Base-by-base conservation (phyloP, 306 rosid genomes). In the Pyrus bretschneideri region DNA sequence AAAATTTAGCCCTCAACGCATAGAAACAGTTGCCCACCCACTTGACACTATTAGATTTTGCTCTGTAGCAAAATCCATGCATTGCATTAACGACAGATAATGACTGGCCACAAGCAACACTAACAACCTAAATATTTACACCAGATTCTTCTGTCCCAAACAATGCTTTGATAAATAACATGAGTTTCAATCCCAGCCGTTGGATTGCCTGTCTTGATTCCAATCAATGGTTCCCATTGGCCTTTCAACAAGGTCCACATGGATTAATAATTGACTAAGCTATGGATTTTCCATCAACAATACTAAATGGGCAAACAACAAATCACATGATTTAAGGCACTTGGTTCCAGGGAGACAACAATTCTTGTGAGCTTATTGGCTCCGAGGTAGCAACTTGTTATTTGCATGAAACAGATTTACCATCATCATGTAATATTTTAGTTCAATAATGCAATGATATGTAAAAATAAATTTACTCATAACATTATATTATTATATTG, bases 21-120 rank as follows among this genome's bases (percentile, higher is more conserved):
- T 80, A 83, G n/a, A 70, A 70, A 80, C 69, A 78, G 54, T 63
- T 44, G 25, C 76, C 78, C 74, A 78, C 86, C 92, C 83, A 78
- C 84, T 80, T 72, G 79, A 80, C 71, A 27, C 78, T 69, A 69
- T 78, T 66, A 71, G 79, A 84, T 77, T 76, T 83, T 76, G 69
- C 66, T 51, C 65, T 81, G 70, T 67, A 77, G 65, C 73, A 80
- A 78, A 31, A 83, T 86, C 84, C 77, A 75, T 67, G 69, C 60
- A 46, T 18, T 70, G 70, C 78, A 77, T 74, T 79, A 66, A 74
- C 80, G 80, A 80, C 82, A 73, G 82, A 76, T 61, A 80, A 85
- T 35, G 69, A 76, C 83, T 57, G 81, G 71, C 90, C 75, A 54
- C 78, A 82, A 72, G 68, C 76, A 79, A 52, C 71, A 68, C 68